These are phyloP conservation scores for Penicillium cataractarum DNA, from an alignment of 495 filamentous ascomycete species.

Conservation along the genomic window DNA sequence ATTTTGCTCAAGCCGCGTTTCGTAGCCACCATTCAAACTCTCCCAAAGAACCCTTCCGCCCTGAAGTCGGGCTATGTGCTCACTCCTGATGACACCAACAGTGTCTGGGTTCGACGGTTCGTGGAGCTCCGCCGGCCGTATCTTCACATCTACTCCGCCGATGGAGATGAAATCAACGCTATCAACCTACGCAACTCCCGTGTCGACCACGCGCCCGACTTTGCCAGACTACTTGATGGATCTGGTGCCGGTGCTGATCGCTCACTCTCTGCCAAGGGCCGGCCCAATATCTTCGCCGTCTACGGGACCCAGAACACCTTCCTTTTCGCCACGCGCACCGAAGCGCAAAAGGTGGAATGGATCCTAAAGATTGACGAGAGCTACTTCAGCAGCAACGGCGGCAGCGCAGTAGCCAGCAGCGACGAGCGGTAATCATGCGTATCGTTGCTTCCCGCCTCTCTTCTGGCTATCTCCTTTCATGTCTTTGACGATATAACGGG, in stretches of 20 bases:
- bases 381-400: conserved; percentile 52
- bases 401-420: conserved; percentile 32
- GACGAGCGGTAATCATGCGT: conserved; percentile 19
- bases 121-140: conserved; percentile 93
- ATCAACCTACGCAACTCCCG: conserved; percentile 83
- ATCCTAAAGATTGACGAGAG: conserved; percentile 76
- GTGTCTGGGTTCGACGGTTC: conserved; percentile 84
- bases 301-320: conserved; percentile 93
- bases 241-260: conserved; percentile 35
- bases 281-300: conserved; percentile 82
- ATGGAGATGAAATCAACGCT: conserved; percentile 86
- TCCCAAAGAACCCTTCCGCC: conserved; percentile 74
- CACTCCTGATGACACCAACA: conserved; percentile 71
- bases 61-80: conserved; percentile 84
- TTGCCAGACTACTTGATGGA: conserved; percentile 72
- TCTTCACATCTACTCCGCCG: conserved; percentile 81
- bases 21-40: conserved; percentile 66
- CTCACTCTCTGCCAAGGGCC: conserved; percentile 51
- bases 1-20: conserved; percentile 57
- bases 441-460: neutral
- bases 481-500: conserved; percentile 31
- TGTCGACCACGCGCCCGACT: conserved; percentile 85
- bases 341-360: conserved; percentile 93
- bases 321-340: conserved; percentile 85
- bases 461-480: conserved; percentile 19